Base-by-base conservation (phyloP, 257 asterid genomes). In the Ilex aquifolium region DNA sequence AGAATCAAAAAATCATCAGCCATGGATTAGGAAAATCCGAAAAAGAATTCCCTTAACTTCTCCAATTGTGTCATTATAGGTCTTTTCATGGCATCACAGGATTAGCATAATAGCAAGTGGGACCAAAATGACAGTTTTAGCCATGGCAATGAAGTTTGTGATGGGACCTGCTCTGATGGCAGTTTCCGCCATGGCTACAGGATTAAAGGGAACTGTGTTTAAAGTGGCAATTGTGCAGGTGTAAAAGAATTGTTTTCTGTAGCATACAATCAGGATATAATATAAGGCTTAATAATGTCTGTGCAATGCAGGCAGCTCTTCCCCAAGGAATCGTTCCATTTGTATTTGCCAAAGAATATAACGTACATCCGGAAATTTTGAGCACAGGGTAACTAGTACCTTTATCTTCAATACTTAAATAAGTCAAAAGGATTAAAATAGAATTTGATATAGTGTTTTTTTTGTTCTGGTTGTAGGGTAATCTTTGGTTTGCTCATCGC, bases 311-410 rank as follows among this genome's bases (percentile, higher is more conserved):
- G 96, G 96, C 97, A 66, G 96, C 97, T 68, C 92, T 91, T 60
- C 97, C 97, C 39, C 97, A 88, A 73, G 97, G 97, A 63, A 85
- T 88, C 42, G 96, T 88, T 75, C 97, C 97, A 9, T 91, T 91
- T 76, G 96, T 91, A 55, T 91, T 88, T 76, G 91, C 97, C 27
- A 84, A 78, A 85, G 97, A 91, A 82, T 91, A 88, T 65, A 77
- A 88, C 64, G 27, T 78, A 58, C 89, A 91, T 78, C 95, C 95
- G 54, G 87, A 84, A 70, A 80, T 91, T 66, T 72, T 90, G 63
- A 88, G 97, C 84, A 88, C 97, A 53, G 95, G 91, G 97, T 90
- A 90, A 61, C 50, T 56, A 29, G 57, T 65, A 31, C 59, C 36
- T 60, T 70, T 15, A 15, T 10, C 10, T 4, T 53, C 57, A 7